These are phyloP conservation scores for Tylopilus plumbeoviolaceoides DNA, from an alignment of 768 basidiomycete genomes.

Conservation along the genomic window DNA sequence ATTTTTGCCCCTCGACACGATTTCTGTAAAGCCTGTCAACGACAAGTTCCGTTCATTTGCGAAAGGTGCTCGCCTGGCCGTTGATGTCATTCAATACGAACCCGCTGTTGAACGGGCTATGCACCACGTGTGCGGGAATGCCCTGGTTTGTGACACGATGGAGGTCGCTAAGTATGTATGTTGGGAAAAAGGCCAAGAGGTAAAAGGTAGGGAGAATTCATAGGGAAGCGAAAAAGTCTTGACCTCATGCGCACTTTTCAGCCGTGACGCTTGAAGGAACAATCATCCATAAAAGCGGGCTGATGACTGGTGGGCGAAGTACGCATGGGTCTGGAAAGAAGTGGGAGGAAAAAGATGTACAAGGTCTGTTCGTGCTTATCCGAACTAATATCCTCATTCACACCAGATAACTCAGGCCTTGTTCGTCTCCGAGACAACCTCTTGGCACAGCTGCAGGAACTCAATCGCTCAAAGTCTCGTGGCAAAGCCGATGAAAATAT, in stretches of 20 bases:
- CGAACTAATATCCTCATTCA: slow-evolving; percentile 24
- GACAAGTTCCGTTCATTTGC: slow-evolving; percentile 93
- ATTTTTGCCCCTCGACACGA: slow-evolving; percentile 97
- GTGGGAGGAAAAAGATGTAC: slow-evolving; percentile 93
- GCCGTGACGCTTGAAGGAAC: slow-evolving; percentile 97
- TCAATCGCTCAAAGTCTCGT: slow-evolving; percentile 81
- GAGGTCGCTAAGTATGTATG: slow-evolving; percentile 87
- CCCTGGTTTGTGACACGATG: slow-evolving; percentile 93
- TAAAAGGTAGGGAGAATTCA: slow-evolving; percentile 82
- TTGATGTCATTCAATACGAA: slow-evolving; percentile 82
- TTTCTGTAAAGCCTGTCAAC: slow-evolving; percentile 88
- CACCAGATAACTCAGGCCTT: slow-evolving; percentile 33
- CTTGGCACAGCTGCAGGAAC: slow-evolving; percentile 71
- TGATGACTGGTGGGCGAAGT: slow-evolving; percentile 93
- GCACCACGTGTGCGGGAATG: slow-evolving; percentile 94
- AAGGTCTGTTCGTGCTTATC: slow-evolving; percentile 46
- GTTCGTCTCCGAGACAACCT: slow-evolving; percentile 67
- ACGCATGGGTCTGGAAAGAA: slow-evolving; percentile 73
- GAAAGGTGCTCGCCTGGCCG: slow-evolving; percentile 80
- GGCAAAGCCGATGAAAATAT: slow-evolving; percentile 79
- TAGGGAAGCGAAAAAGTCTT: not conserved
- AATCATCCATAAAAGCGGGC: slow-evolving; percentile 93
- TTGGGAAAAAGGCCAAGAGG: slow-evolving; percentile 93
- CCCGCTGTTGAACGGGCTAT: slow-evolving; percentile 88
- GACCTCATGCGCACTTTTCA: slow-evolving; percentile 27